Base-by-base conservation (phyloP, 495 filamentous ascomycete species). In the Aspergillus kassunensis region DNA sequence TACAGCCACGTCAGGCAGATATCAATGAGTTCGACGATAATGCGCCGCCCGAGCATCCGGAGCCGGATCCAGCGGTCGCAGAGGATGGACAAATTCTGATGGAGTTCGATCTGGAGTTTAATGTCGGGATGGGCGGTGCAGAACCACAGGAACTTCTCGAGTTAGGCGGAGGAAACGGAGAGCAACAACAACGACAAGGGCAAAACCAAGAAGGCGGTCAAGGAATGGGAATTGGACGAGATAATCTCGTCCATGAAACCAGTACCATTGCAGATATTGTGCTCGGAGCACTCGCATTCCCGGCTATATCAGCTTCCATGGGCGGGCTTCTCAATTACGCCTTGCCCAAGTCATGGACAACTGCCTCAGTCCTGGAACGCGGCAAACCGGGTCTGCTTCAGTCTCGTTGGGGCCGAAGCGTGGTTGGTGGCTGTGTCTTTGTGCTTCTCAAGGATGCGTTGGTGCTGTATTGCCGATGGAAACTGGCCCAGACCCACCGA, bases 391-490 rank as follows among this genome's bases (percentile, higher is more conserved):
- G 89, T 1, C 70, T 92, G 18, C 69, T 95, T 23, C 88, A 91
- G 60, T 73, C 79, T 36, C 75, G 79, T 20, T 93, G 89, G 85
- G 89, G 88, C 7, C 77, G 89, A 43, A 93, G 86, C 56, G 73
- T 93, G 2, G 76, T 88, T 6, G 89, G 89, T 11, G 89, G 89
- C 0, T 92, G 88, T 64, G 71, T 89, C 37, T 91, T 88, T 56
- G 83, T 91, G 39, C 79, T 91, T 18, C 62, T 91, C 6, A 88
- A 86, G 58, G 89, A 95, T 65, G 85, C 81, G 4, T 69, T 91
- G 45, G 70, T 83, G 55, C 73, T 93, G 6, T 93, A 90, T 63
- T 81, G 82, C 42, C 81, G 86, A 57, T 91, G 87, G 73, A 80
- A 80, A 61, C 69, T 82, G 56, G 89, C 86, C 29, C 80, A 85